A percentile compares a stretch with the other conserved stretches of the same genome.
These are phyloP conservation scores for Bromus sterilis DNA, from an alignment of 176 grass and related monocot genomes.

Conservation along the genomic window DNA sequence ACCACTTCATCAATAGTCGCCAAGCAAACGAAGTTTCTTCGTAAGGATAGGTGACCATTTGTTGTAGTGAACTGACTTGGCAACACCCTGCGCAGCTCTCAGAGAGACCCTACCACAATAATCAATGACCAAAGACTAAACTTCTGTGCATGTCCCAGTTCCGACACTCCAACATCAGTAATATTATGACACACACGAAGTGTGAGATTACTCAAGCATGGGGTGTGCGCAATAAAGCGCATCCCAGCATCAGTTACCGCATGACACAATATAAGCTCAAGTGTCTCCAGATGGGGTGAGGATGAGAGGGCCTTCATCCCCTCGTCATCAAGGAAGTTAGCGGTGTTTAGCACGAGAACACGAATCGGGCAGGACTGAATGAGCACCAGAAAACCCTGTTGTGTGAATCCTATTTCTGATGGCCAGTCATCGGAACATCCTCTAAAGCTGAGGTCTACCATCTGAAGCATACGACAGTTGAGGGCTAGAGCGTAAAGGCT, in stretches of 20 bases:
- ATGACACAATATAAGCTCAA: background rate
- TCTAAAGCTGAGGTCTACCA: background rate
- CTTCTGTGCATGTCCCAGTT: background rate
- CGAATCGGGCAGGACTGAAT: background rate
- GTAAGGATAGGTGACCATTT: background rate
- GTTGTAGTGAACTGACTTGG: background rate
- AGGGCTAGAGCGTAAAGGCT: background rate
- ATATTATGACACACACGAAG: background rate
- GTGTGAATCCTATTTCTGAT: background rate
- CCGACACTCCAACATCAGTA: background rate
- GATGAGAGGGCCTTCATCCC: background rate
- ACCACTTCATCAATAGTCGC: background rate
- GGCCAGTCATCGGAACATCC: background rate
- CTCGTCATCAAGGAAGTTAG: background rate
- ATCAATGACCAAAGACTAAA: background rate
- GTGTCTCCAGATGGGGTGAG: background rate
- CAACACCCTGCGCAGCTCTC: background rate
- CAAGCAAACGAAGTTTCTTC: background rate
- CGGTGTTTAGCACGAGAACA: background rate
- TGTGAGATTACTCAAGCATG: background rate
- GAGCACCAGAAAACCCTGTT: background rate
- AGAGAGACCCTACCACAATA: background rate
- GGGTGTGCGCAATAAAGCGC: background rate
- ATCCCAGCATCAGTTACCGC: background rate
- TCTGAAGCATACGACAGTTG: background rate